Base-by-base conservation (phyloP, 176 grass and related monocot genomes). In the Eremochloa ophiuroides region DNA sequence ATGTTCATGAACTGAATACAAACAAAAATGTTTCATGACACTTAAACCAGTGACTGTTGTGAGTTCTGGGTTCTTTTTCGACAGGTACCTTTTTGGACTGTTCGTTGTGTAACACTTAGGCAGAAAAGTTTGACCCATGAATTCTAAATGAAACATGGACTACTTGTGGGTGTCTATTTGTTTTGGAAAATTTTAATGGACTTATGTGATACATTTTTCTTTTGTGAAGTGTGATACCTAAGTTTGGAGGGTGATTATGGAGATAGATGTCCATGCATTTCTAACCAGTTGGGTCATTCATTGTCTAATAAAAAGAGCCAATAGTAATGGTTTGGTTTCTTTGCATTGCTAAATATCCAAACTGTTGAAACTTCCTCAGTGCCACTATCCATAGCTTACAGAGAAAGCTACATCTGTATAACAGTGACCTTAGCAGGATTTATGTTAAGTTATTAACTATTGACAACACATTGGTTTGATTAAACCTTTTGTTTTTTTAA, bases 41-140 rank as follows among this genome's bases (percentile, higher is more conserved):
- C 29, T 66, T 69, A 60, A 76, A 61, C 72, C 11, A 48, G 22
- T 48, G n/a, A 48, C 37, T 85, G 29, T 38, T 64, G 64, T 59
- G 50, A 39, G 12, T 53, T 56, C n/a, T 6, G 23, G 47, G 4
- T 79, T 85, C 0, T 10, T 51, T 85, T n/a, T 71, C 27, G 64
- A 70, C 14, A 37, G 47, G 5, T 84, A 69, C 31, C 63, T 68
- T 26, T 4, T 74, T 28, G 5, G 23, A 66, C 58, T 84, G 14
- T n/a, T 26, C 9, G 41, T 60, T n/a, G 50, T 17, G 17, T 43
- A 60, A 30, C 17, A 1, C 35, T 4, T 59, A 37, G 4, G 4
- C 33, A 17, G 6, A 2, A 67, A 66, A 75, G 8, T 8, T n/a
- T 42, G 44, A 29, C 33, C n/a, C 10, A 6, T 78, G 28, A 25